Evolutionary conservation across 805 yeast genomes (phyloP).

Genomic region (Ogataea paradorogensis): DNA sequence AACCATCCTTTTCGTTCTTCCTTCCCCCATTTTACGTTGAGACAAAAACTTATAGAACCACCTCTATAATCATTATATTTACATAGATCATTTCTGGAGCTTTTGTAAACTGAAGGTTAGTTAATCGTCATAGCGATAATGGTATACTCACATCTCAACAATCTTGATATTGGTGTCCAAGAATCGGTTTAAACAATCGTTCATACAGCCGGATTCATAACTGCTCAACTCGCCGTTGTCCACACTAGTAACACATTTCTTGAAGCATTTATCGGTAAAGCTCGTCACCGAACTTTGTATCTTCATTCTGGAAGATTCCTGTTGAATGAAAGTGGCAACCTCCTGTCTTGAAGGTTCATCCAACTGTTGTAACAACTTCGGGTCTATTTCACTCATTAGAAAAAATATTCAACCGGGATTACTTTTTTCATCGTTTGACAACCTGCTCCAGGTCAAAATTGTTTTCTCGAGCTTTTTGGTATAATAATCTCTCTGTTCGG

Average conservation of each 20-base stretch:
- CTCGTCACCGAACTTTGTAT: constrained; percentile 83
- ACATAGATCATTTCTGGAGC: constrained; percentile 15
- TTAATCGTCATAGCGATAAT: background rate
- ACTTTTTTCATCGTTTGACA: constrained; percentile 3
- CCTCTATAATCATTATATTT: background rate
- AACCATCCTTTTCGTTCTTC: no score
- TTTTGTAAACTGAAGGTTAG: constrained; percentile 21
- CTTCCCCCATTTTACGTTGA: no score
- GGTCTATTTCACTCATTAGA: constrained; percentile 28
- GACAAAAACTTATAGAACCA: no score
- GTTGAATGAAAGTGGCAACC: constrained; percentile 69
- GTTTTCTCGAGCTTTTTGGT: constrained; percentile 35
- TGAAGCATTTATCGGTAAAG: constrained; percentile 89
- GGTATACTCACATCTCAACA: constrained; percentile 48
- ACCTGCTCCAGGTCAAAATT: constrained; percentile 13
- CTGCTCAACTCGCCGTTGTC: constrained; percentile 47
- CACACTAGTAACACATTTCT: constrained; percentile 64
- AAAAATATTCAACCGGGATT: background rate
- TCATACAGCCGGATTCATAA: constrained; percentile 69
- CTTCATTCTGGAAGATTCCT: constrained; percentile 82
- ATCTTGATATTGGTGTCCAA: constrained; percentile 84
- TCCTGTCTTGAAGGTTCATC: constrained; percentile 75
- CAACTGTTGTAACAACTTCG: constrained; percentile 32
- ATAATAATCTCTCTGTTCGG: constrained; percentile 67
- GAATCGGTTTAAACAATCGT: constrained; percentile 80